Percentiles rank a stretch among this genome's conserved stretches.
These are phyloP conservation scores for Lipomyces sp. DNA, from an alignment of 805 yeast genomes.

Conservation along the genomic window DNA sequence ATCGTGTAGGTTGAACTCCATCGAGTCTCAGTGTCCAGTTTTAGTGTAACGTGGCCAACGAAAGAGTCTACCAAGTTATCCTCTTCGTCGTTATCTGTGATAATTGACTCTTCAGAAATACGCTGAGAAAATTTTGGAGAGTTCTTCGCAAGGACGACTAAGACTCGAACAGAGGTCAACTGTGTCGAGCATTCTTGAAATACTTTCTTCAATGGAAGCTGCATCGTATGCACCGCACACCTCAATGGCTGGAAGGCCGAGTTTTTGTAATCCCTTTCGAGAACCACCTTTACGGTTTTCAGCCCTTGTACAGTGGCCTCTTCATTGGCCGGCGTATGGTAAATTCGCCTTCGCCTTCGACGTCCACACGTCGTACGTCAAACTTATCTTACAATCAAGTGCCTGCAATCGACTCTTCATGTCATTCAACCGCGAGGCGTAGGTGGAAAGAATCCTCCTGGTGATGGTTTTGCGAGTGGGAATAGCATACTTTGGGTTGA, in stretches of 20 bases:
- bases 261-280: conserved; percentile 2
- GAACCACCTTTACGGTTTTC: not conserved
- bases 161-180: not conserved
- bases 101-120: not conserved
- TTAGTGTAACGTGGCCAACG: conserved; percentile 1
- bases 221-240: conserved; percentile 2
- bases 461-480: conserved; percentile 5
- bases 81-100: not conserved
- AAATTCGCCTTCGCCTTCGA: conserved; percentile 6
- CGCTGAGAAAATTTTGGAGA: not conserved
- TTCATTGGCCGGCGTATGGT: too few species aligned
- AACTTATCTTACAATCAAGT: conserved; percentile 3
- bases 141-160: conserved; percentile 2
- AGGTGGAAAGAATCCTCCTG: conserved; percentile 5
- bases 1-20: conserved; percentile 4
- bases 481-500: conserved; percentile 2
- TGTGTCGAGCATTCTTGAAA: conserved; percentile 4
- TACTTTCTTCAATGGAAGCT: not conserved
- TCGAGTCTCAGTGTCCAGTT: conserved; percentile 5
- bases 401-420: not conserved
- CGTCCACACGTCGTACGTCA: conserved; percentile 2
- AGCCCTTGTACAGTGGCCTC: conserved; percentile 3
- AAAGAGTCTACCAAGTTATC: conserved; percentile 4
- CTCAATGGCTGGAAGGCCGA: conserved; percentile 2
- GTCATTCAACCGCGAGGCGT: conserved; percentile 3